phyloP scores from a whole-genome alignment of 495 filamentous ascomycete species.

The Haplographium delicatum region DNA sequence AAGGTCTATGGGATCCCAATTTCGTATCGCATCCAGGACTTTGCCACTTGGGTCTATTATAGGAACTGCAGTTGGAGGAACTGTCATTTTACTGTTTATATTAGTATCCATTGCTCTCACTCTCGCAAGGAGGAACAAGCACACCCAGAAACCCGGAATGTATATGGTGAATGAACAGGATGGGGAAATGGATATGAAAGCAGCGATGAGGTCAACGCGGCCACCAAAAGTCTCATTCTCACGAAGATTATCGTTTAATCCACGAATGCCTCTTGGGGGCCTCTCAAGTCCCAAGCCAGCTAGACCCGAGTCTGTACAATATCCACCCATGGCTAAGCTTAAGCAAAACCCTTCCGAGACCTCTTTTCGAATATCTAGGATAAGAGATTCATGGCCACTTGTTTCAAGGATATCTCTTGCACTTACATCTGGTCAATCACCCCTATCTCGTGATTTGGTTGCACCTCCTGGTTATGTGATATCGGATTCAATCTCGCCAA shows the following conservation, averaged over 20 bases:
- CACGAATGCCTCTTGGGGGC: not conserved
- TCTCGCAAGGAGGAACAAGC: not conserved
- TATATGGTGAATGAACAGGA: not conserved
- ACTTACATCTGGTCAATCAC: slow-evolving; percentile 2
- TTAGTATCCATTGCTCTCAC: not conserved
- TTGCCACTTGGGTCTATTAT: not conserved
- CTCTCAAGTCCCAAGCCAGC: not conserved
- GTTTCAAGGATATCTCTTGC: slow-evolving; percentile 4
- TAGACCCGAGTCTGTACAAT: not conserved
- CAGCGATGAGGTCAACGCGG: not conserved
- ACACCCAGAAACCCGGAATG: not conserved
- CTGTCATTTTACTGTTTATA: not conserved
- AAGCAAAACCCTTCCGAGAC: not conserved
- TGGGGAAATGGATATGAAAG: not conserved
- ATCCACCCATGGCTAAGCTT: not conserved
- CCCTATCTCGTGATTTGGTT: slow-evolving; percentile 2
- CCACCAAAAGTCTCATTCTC: not conserved
- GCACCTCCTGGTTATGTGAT: slow-evolving; percentile 19
- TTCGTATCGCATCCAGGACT: not conserved
- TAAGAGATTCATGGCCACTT: slow-evolving; percentile 21
- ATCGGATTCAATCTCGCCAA: slow-evolving; percentile 7
- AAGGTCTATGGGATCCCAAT: not conserved
- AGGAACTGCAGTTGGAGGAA: not conserved
- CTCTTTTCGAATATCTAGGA: slow-evolving; percentile 5
- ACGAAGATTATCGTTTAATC: not conserved